Evolutionary conservation across 441 rosid genomes (phyloP).

Genomic region (Rhodomyrtus psidioides): DNA sequence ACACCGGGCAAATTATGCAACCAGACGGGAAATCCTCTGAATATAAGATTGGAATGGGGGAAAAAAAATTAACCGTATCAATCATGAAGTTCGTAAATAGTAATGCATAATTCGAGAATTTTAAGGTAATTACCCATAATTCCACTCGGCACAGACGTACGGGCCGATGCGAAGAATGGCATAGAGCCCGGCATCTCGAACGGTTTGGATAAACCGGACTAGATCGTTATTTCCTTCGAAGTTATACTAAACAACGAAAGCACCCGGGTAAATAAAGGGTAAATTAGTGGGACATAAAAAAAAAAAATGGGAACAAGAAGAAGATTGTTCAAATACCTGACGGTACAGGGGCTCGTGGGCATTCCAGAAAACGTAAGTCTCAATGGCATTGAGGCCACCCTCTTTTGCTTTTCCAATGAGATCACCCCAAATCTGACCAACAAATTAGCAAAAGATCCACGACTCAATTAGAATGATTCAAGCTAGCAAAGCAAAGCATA

Average conservation of each 20-base stretch:
- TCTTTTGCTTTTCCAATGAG: slow-evolving; percentile 35
- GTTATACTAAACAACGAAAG: slow-evolving; percentile 17
- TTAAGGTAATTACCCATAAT: slow-evolving; percentile 22
- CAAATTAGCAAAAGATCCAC: not conserved
- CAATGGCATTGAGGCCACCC: slow-evolving; percentile 38
- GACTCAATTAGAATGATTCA: too few species aligned
- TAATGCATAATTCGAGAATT: not conserved
- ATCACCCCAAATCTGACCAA: slow-evolving; percentile 39
- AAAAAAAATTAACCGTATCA: not conserved
- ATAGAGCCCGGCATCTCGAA: slow-evolving; percentile 23
- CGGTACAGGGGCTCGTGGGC: slow-evolving; percentile 38
- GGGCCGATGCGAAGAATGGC: slow-evolving; percentile 47
- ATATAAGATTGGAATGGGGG: not conserved
- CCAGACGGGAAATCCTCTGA: slow-evolving; percentile 11
- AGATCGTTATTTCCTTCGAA: slow-evolving; percentile 30
- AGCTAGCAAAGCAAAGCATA: too few species aligned
- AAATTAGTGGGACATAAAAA: not conserved
- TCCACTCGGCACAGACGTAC: slow-evolving; percentile 50
- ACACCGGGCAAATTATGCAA: slow-evolving; percentile 2
- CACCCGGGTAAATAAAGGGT: too few species aligned
- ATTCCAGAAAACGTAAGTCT: slow-evolving; percentile 45
- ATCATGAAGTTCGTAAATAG: not conserved
- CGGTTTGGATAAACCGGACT: too few species aligned
- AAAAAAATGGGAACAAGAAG: too few species aligned
- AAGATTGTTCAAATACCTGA: not conserved